Conservation (phyloP, 345 rosid genomes). For the Citrus australasica region DNA sequence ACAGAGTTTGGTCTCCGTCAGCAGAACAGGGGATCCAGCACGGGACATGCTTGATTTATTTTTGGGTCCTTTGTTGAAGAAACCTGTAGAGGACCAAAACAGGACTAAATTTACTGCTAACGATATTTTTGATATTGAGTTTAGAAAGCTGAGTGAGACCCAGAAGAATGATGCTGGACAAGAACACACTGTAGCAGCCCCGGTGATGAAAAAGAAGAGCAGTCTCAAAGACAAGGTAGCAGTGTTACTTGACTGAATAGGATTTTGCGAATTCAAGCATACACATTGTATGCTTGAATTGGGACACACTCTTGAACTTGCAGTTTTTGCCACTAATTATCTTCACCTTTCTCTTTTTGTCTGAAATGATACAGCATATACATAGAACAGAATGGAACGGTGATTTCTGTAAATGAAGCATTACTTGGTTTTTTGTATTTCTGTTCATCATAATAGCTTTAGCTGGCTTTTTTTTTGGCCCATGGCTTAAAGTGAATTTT, state of each 20-base stretch:
- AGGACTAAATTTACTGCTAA: slow-evolving; percentile 8
- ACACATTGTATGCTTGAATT: background rate
- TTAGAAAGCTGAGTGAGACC: slow-evolving; percentile 9
- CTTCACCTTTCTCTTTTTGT: background rate
- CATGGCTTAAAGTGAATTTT: background rate
- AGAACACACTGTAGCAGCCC: slow-evolving; percentile 19
- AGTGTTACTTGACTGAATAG: slow-evolving; percentile 32
- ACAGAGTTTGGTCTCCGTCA: slow-evolving; percentile 6
- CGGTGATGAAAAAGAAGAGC: slow-evolving; percentile 35
- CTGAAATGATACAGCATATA: background rate
- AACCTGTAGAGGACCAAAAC: slow-evolving; percentile 27
- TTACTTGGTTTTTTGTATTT: no score
- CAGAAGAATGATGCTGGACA: slow-evolving; percentile 13
- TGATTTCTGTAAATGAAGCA: background rate
- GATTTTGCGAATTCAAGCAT: background rate
- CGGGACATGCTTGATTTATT: slow-evolving; percentile 56
- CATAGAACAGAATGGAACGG: background rate
- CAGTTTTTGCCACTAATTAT: background rate
- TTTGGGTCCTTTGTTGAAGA: slow-evolving; percentile 53
- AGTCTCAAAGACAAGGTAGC: slow-evolving; percentile 55
- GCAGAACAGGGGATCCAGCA: slow-evolving; percentile 39
- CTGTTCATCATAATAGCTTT: background rate
- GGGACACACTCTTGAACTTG: background rate
- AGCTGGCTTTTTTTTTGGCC: background rate
- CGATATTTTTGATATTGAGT: slow-evolving; percentile 15